Percentiles rank a stretch among this genome's conserved stretches.
Evolutionary conservation across 2,329 filamentous ascomycete genomes (phyloP).

Genomic region (Diaporthe sp.): DNA sequence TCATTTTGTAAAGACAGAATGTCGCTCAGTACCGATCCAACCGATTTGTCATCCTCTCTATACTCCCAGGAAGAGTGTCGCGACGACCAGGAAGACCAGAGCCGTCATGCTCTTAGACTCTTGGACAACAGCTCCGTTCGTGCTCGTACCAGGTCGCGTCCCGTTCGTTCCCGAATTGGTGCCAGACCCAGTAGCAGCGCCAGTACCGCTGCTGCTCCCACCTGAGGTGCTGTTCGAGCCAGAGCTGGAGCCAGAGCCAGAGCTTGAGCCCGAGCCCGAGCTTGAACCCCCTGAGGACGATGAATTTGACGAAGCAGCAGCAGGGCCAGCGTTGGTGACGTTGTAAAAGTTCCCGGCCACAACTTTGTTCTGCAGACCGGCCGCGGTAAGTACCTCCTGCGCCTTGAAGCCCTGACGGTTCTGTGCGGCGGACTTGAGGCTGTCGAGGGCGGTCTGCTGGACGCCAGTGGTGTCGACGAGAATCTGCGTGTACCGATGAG

Average conservation of each 20-base stretch:
- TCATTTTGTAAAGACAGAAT: neutral
- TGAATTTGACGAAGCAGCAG: constrained; percentile 7
- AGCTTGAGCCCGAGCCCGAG: neutral
- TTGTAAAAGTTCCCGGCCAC: constrained; percentile 55
- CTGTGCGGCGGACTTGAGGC: constrained; percentile 47
- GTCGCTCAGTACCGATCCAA: neutral
- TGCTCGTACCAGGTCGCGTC: neutral
- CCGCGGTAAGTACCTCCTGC: constrained; percentile 46
- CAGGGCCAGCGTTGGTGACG: constrained; percentile 53
- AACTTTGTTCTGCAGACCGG: constrained; percentile 48
- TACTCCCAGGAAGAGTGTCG: constrained; percentile 9
- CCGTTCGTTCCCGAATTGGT: constrained; percentile 1
- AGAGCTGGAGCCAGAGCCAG: neutral
- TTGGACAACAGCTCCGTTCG: constrained; percentile 19
- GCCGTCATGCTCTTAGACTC: constrained; percentile 28
- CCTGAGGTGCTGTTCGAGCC: constrained; percentile 9
- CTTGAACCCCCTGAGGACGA: constrained; percentile 5
- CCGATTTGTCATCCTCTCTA: constrained; percentile 1
- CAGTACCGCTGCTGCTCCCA: neutral
- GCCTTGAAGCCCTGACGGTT: constrained; percentile 51
- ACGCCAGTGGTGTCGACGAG: constrained; percentile 53
- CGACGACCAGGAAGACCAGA: constrained; percentile 20
- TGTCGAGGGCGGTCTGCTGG: constrained; percentile 43
- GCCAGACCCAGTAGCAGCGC: neutral
- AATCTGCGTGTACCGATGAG: constrained; percentile 55